phyloP scores from a whole-genome alignment of 805 yeast species.

The Candida silvicultrix region DNA sequence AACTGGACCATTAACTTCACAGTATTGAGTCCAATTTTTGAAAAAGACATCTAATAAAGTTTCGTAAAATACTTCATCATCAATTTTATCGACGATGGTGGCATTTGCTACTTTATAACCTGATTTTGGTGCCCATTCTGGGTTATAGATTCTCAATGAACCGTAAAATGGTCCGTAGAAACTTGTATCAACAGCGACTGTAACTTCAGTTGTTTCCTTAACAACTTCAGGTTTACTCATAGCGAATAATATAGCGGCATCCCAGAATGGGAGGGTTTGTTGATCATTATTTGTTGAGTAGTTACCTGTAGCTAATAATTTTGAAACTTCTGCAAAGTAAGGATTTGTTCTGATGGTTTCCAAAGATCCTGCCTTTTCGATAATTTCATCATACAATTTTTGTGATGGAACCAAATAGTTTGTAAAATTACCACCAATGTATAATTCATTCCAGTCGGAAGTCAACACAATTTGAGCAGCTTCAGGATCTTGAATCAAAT shows the following conservation, averaged over 20 bases:
- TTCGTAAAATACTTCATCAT: conserved; percentile 26
- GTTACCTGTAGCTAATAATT: conserved; percentile 30
- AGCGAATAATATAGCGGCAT: conserved; percentile 33
- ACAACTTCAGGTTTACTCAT: conserved; percentile 32
- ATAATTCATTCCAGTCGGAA: conserved; percentile 32
- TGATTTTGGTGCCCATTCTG: conserved; percentile 29
- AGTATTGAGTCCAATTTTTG: conserved; percentile 32
- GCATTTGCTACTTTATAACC: conserved; percentile 31
- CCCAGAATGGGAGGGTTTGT: conserved; percentile 37
- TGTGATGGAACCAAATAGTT: conserved; percentile 34
- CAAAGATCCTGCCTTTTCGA: conserved; percentile 29
- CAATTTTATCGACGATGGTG: conserved; percentile 27
- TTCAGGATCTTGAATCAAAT: conserved; percentile 38
- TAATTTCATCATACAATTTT: conserved; percentile 27
- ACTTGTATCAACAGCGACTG: conserved; percentile 32
- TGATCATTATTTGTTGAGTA: conserved; percentile 25
- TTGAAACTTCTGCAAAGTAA: conserved; percentile 24
- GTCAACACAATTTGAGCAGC: conserved; percentile 38
- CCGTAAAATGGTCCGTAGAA: conserved; percentile 38
- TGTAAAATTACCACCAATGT: conserved; percentile 37
- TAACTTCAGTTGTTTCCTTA: conserved; percentile 23
- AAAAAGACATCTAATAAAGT: conserved; percentile 26
- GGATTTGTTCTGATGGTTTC: conserved; percentile 23
- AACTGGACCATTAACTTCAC: conserved; percentile 17
- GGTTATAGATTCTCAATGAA: conserved; percentile 30